phyloP scores from a whole-genome alignment of 176 grass and related monocot genomes.

The Oryza brachyantha region DNA sequence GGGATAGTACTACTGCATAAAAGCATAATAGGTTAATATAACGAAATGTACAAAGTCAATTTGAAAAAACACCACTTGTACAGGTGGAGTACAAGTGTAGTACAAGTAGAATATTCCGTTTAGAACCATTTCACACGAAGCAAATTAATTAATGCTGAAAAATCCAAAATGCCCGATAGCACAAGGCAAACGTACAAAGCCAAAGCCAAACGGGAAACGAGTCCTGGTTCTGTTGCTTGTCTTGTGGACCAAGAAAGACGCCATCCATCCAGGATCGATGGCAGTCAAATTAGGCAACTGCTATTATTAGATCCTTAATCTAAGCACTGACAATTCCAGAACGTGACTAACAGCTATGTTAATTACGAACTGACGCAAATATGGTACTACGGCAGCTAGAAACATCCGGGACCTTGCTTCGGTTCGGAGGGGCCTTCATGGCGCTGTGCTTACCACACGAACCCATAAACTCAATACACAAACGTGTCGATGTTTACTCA shows the following conservation, averaged over 20 bases:
- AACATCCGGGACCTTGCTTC: not conserved
- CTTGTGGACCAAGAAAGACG: constrained; percentile 37
- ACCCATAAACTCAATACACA: not conserved
- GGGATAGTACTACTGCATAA: not conserved
- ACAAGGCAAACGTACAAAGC: not conserved
- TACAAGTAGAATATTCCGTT: constrained; percentile 23
- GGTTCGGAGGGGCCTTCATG: not conserved
- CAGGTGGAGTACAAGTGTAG: not conserved
- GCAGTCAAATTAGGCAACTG: constrained; percentile 32
- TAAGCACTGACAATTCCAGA: not conserved
- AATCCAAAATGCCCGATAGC: not conserved
- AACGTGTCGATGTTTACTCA: not conserved
- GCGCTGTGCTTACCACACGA: not conserved
- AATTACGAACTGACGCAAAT: not conserved
- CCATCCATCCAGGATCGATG: constrained; percentile 11
- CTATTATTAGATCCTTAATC: not conserved
- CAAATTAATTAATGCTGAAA: not conserved
- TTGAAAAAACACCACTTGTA: not conserved
- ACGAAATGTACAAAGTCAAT: not conserved
- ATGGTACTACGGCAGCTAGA: not conserved
- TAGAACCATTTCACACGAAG: not conserved
- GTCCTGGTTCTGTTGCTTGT: not conserved
- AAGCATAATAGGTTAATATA: not conserved
- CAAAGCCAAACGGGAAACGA: constrained; percentile 15
- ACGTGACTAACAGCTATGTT: not conserved